These are phyloP conservation scores for Mortierella antarctica DNA, from an alignment of 192 early-diverging fungal species.

Conservation along the genomic window DNA sequence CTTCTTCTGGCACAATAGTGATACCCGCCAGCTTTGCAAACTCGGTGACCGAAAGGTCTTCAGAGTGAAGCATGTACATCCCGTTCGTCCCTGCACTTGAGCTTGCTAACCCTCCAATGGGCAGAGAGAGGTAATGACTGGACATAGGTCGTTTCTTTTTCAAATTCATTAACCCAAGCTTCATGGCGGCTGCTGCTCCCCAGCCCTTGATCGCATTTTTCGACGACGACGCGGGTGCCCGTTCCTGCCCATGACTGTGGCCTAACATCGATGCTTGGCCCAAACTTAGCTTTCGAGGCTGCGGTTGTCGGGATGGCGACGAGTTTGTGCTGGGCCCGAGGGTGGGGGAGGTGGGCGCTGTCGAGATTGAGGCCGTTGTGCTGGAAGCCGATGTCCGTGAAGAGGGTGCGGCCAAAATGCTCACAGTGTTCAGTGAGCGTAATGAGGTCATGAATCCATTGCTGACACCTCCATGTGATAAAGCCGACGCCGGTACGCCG, in stretches of 20 bases:
- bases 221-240: neutral
- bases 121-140: constrained; percentile 35
- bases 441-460: constrained; percentile 2
- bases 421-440: neutral
- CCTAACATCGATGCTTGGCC: neutral
- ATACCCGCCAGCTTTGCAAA: constrained; percentile 50
- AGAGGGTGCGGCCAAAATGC: neutral
- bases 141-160: constrained; percentile 20
- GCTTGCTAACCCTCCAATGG: constrained; percentile 14
- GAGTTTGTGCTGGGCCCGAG: too few relatives aligned
- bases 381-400: too few relatives aligned
- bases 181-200: neutral
- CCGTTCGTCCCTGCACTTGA: constrained; percentile 5
- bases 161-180: constrained; percentile 16
- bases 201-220: constrained; percentile 11
- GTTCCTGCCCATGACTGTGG: neutral
- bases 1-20: constrained; percentile 37
- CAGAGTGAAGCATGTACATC: constrained; percentile 34
- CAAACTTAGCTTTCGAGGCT: neutral
- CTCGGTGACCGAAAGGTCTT: constrained; percentile 40
- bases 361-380: too few relatives aligned
- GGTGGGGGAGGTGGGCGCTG: too few relatives aligned
- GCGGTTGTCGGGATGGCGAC: neutral
- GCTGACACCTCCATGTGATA: neutral
- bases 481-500: too few relatives aligned